Base-by-base conservation (phyloP, 257 asterid species). In the Nicotiana benthamiana region DNA sequence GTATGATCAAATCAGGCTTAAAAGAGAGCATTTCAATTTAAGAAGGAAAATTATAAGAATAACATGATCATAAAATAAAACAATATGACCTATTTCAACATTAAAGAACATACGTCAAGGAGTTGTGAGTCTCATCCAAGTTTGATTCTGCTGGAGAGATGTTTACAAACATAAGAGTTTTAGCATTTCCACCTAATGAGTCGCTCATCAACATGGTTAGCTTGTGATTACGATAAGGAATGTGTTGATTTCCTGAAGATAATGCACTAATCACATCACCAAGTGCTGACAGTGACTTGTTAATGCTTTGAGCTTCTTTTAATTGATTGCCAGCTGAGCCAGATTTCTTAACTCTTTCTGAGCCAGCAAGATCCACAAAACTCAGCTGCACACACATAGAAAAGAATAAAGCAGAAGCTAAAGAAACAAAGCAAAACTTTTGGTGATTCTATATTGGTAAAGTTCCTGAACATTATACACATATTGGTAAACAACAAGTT, bases 311-410 rank as follows among this genome's bases (percentile, higher is more conserved):
- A 54, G 99, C 97, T 89, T 96, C 99, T 87, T 92, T 96, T 63
- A 96, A 80, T 74, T 94, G 97, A 77, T 82, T 90, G 22, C 99
- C 99, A 9, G 93, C 85, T 83, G 99, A 96, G 63, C 99, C 97
- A 0, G 98, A 96, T 67, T 96, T 96, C 83, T 96, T 96, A 32
- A 94, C 86, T 87, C 99, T 90, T 87, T 96, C 98, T 0, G 99
- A 96, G 75, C 99, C 99, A 80, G 99, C 98, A 80, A 96, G 97
- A 88, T 96, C 99, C 52, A 94, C 99, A 82, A 96, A 96, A 85
- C 99, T 96, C 75, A 96, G 85, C 99, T 96, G 95, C 85, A 86
- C 24, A 85, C 5, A 24, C 32, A 60, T 1, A n/a, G 34, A 77
- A 20, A 12, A 5, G 56, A 48, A 61, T 75, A 12, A 79, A 79